phyloP scores from a whole-genome alignment of 805 yeast species.

The Candida adriatica region DNA sequence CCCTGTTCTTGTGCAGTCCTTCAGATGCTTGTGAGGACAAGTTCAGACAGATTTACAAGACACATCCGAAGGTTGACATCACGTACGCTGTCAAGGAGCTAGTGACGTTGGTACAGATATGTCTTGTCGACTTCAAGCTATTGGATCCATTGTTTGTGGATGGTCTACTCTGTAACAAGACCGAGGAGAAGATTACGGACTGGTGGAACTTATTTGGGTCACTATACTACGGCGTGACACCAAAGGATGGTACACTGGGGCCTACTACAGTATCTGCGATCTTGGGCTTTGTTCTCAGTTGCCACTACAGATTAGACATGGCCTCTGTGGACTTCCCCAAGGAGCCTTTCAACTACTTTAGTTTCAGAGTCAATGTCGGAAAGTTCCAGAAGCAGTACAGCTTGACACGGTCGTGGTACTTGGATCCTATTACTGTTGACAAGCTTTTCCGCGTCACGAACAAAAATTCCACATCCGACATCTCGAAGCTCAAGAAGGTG shows the following conservation, averaged over 20 bases:
- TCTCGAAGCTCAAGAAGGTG: slow-evolving; percentile 51
- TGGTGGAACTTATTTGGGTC: slow-evolving; percentile 84
- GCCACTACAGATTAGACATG: slow-evolving; percentile 57
- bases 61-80: slow-evolving; percentile 32
- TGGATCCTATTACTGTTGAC: slow-evolving; percentile 52
- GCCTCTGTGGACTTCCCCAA: slow-evolving; percentile 60
- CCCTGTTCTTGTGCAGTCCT: slow-evolving; percentile 62
- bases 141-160: slow-evolving; percentile 67
- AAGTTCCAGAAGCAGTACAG: slow-evolving; percentile 72
- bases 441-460: slow-evolving; percentile 41
- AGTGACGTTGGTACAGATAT: slow-evolving; percentile 66
- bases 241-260: slow-evolving; percentile 50
- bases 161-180: slow-evolving; percentile 75
- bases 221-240: slow-evolving; percentile 29
- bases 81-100: slow-evolving; percentile 41
- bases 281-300: slow-evolving; percentile 66
- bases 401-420: slow-evolving; percentile 41
- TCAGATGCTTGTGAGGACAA: slow-evolving; percentile 76
- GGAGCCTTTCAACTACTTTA: slow-evolving; percentile 76
- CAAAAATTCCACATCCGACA: slow-evolving; percentile 35
- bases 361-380: slow-evolving; percentile 58
- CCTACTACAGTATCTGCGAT: slow-evolving; percentile 72
- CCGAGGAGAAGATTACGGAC: slow-evolving; percentile 58
- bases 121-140: slow-evolving; percentile 70
- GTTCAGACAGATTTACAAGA: slow-evolving; percentile 66